A percentile compares a stretch with the other conserved stretches of the same genome.
These are phyloP conservation scores for Petrea volubilis DNA, from an alignment of 257 asterid species.

Conservation along the genomic window DNA sequence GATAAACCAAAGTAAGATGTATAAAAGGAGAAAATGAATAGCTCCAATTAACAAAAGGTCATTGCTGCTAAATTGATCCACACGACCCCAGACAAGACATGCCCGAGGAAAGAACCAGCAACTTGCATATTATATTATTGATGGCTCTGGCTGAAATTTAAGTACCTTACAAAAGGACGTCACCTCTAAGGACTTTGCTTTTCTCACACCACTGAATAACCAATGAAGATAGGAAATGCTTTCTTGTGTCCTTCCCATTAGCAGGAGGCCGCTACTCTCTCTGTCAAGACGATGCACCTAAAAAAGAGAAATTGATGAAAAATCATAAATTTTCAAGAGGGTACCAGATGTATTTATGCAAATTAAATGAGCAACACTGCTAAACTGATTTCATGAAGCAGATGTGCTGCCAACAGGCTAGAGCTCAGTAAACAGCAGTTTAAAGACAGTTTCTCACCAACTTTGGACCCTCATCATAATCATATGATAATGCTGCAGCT, in stretches of 20 bases:
- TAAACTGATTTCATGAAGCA: neutral
- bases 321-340: constrained; percentile 4
- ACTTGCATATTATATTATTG: constrained; percentile 12
- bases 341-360: neutral
- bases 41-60: neutral
- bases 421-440: neutral
- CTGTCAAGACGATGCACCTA: constrained; percentile 97
- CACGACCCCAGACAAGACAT: neutral
- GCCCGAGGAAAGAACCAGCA: neutral
- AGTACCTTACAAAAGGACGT: constrained; percentile 70
- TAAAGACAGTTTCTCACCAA: constrained; percentile 49
- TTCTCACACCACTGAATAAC: constrained; percentile 62
- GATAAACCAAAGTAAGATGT: neutral
- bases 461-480: constrained; percentile 89
- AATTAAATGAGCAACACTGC: constrained; percentile 2
- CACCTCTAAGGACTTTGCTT: constrained; percentile 49
- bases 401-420: neutral
- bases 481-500: constrained; percentile 88
- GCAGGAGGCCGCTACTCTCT: constrained; percentile 90
- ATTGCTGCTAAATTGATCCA: neutral
- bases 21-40: neutral
- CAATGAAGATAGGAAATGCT: constrained; percentile 79
- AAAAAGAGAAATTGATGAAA: constrained; percentile 15
- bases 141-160: constrained; percentile 10
- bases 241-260: constrained; percentile 89